Conservation (phyloP, 2,329 filamentous ascomycete genomes). For the Xylariaceae sp. region DNA sequence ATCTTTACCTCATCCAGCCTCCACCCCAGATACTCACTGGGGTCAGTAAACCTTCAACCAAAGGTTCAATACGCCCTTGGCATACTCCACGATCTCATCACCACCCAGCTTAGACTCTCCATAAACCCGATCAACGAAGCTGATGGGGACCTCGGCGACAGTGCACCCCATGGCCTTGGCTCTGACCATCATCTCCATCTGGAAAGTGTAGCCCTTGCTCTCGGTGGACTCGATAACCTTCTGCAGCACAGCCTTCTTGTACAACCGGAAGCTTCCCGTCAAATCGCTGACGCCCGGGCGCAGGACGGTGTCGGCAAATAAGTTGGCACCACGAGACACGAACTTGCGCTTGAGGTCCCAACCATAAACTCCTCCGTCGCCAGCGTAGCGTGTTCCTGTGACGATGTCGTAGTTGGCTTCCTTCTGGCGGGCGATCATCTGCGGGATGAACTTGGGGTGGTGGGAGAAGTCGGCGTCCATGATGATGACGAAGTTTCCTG, state of each 20-base stretch:
- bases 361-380: constrained; percentile 84
- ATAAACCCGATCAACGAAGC: constrained; percentile 92
- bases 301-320: constrained; percentile 93
- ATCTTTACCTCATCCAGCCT: background rate
- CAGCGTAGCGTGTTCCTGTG: constrained; percentile 91
- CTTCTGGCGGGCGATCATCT: constrained; percentile 84
- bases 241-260: constrained; percentile 86
- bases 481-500: constrained; percentile 96
- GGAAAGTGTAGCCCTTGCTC: constrained; percentile 97
- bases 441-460: constrained; percentile 97
- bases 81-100: constrained; percentile 94
- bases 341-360: constrained; percentile 94
- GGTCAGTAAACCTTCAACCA: constrained; percentile 69
- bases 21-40: background rate
- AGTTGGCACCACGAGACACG: constrained; percentile 82
- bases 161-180: constrained; percentile 94
- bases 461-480: constrained; percentile 99
- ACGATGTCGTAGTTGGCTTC: constrained; percentile 87
- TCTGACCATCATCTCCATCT: constrained; percentile 99
- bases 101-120: constrained; percentile 93
- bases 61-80: constrained; percentile 75
- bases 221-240: constrained; percentile 88
- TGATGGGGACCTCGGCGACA: constrained; percentile 93
- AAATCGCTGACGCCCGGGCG: constrained; percentile 92
- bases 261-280: constrained; percentile 90